Base-by-base conservation (phyloP, 2,329 filamentous ascomycete species). In the Exophiala mesophila region DNA sequence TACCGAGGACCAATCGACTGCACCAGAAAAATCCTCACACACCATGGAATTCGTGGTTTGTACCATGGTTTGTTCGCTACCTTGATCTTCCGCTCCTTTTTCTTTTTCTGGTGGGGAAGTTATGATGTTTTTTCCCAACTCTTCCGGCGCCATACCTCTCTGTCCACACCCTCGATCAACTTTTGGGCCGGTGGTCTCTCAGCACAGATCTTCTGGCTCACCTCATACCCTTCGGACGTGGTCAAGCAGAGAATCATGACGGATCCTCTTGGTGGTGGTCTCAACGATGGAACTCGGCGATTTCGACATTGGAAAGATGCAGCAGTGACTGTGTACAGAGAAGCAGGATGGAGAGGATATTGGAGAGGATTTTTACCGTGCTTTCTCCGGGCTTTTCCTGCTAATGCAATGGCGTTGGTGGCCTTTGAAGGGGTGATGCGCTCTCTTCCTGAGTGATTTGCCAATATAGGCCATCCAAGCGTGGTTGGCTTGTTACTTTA, bases 221-320 rank as follows among this genome's bases (percentile, higher is more conserved):
- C 85, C 13, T 86, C 84, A 52, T 97, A 97, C 61, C 90, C 92
- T 2, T 85, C 80, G 35, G 90, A 97, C 62, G 86, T 96, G 16
- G 82, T 97, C 41, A 97, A 97, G 74, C 90, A 97, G 71, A 77
- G 88, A 21, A 84, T 98, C 61, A 97, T 98, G 92, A 96, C 90
- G 10, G 92, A 97, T 65, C 81, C 86, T 3, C 69, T 97, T 39
- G 89, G 84, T 1, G 82, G 83, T 1, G 71, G 69, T 1, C 65
- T 89, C 9, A 70, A 73, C 13, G 83, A 88, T 53, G 81, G 85
- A 7, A 70, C 75, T 44, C 76, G 80, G 49, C 77, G 71, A 53
- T 97, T 89, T 60, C 71, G 67, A 9, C 69, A 73, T 36, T 97
- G 92, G 92, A 79, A 74, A 59, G 80, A 90, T 54, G 92, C 90